A percentile compares a stretch with the other conserved stretches of the same genome.
Evolutionary conservation across 345 rosid species (phyloP).

Genomic region (Syzygium jambos): DNA sequence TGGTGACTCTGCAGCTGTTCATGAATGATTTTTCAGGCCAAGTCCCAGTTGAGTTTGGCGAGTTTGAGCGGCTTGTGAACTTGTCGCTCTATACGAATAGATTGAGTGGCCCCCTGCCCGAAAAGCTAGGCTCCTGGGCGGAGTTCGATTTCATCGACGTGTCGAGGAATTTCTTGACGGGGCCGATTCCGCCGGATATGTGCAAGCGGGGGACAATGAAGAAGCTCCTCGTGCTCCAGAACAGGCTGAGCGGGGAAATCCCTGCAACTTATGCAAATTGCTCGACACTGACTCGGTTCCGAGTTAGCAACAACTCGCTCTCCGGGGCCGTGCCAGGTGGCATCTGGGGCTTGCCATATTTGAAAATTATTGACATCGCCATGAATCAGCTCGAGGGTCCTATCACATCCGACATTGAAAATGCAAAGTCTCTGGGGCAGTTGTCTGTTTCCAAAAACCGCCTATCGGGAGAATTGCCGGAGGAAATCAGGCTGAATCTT

Average conservation of each 20-base stretch:
- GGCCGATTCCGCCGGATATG: constrained; percentile 37
- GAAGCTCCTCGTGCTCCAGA: constrained; percentile 12
- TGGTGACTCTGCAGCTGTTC: constrained; percentile 26
- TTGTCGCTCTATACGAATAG: constrained; percentile 28
- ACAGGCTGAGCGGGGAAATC: constrained; percentile 10
- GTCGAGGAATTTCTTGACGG: constrained; percentile 32
- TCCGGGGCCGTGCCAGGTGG: constrained; percentile 30
- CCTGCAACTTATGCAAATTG: constrained; percentile 9
- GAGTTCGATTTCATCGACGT: constrained; percentile 31
- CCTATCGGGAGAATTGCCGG: constrained; percentile 7
- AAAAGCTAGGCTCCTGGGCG: constrained; percentile 30
- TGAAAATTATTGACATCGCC: constrained; percentile 30
- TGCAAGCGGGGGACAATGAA: constrained; percentile 19
- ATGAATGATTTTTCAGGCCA: constrained; percentile 22
- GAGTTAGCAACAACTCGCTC: constrained; percentile 30
- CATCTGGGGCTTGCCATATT: constrained; percentile 34
- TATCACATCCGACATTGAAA: constrained; percentile 20
- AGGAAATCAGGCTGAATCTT: constrained; percentile 3
- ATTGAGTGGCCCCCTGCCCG: constrained; percentile 30
- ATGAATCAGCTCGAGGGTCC: constrained; percentile 27
- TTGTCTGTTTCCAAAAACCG: constrained; percentile 6
- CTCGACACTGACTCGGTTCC: constrained; percentile 10
- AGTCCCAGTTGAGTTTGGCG: constrained; percentile 32
- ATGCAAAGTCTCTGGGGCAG: constrained; percentile 31
- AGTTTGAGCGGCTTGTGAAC: constrained; percentile 29